phyloP scores from a whole-genome alignment of 805 yeast genomes.

The Priceomyces fermenticarens region DNA sequence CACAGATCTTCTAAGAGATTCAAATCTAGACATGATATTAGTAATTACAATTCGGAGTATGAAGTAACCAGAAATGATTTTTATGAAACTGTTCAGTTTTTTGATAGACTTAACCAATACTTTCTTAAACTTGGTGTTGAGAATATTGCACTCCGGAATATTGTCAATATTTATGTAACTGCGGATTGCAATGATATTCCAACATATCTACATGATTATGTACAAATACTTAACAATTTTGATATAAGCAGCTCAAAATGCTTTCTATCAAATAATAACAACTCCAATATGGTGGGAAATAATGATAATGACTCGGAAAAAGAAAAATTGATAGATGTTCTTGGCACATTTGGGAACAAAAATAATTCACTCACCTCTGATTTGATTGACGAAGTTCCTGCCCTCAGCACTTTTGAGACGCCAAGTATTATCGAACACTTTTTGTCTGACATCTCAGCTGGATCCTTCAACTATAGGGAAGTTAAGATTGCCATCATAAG shows the following conservation, averaged over 20 bases:
- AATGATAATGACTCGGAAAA: conserved; percentile 25
- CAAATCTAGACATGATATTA: conserved; percentile 16
- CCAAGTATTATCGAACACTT: conserved; percentile 11
- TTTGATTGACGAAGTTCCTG: conserved; percentile 4
- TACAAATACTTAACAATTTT: conserved; percentile 27
- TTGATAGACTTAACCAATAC: conserved; percentile 18
- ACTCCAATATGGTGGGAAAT: conserved; percentile 4
- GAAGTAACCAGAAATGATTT: conserved; percentile 21
- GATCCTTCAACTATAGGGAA: conserved; percentile 12
- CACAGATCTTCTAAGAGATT: conserved; percentile 32
- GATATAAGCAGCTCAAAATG: conserved; percentile 14
- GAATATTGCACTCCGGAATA: conserved; percentile 3
- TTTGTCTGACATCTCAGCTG: conserved; percentile 10
- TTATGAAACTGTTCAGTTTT: conserved; percentile 24
- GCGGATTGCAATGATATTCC: conserved; percentile 3
- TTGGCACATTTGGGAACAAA: conserved; percentile 27
- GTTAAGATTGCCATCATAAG: conserved; percentile 23
- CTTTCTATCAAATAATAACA: conserved; percentile 11
- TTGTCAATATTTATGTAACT: conserved; percentile 12
- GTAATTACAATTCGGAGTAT: conserved; percentile 17
- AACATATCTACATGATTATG: conserved; percentile 20
- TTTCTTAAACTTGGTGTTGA: conserved; percentile 4
- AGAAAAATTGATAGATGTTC: conserved; percentile 31
- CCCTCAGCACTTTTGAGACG: conserved; percentile 11
- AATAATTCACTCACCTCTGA: conserved; percentile 1